Evolutionary conservation across 2,329 filamentous ascomycete genomes (phyloP).

Genomic region (Cercospora sp.): DNA sequence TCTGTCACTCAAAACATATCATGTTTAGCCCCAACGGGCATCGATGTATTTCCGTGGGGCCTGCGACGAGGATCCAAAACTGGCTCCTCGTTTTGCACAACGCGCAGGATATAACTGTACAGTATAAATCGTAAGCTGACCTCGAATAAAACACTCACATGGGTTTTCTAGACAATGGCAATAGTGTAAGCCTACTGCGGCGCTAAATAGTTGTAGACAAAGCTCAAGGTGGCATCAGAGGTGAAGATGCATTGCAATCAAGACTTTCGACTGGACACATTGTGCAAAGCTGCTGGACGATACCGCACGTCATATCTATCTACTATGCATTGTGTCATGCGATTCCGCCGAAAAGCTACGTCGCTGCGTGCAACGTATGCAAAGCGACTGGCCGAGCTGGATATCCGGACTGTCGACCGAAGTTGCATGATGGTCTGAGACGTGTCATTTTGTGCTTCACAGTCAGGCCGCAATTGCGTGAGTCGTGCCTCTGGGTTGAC

Average conservation of each 20-base stretch:
- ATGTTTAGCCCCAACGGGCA: neutral
- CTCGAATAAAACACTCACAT: too few species aligned
- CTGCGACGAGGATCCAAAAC: neutral
- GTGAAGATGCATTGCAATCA: neutral
- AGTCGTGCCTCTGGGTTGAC: neutral
- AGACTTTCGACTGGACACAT: neutral
- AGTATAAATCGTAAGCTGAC: neutral
- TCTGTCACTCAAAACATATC: neutral
- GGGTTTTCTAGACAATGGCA: neutral
- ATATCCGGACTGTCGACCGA: neutral
- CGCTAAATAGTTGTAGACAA: neutral
- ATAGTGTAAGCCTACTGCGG: neutral
- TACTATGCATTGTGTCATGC: neutral
- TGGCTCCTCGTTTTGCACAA: neutral
- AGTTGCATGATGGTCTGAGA: neutral
- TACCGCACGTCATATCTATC: neutral
- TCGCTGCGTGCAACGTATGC: too few species aligned
- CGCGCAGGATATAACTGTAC: neutral
- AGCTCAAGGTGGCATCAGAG: neutral
- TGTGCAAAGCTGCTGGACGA: neutral
- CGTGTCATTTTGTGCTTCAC: neutral
- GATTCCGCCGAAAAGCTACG: too few species aligned
- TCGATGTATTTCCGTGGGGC: neutral
- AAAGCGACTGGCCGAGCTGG: too few species aligned
- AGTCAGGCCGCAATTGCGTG: neutral